Percentiles rank a stretch among this genome's conserved stretches.
Conservation (phyloP, 176 grass and related monocot species). For the Chrysopogon serrulatus region DNA sequence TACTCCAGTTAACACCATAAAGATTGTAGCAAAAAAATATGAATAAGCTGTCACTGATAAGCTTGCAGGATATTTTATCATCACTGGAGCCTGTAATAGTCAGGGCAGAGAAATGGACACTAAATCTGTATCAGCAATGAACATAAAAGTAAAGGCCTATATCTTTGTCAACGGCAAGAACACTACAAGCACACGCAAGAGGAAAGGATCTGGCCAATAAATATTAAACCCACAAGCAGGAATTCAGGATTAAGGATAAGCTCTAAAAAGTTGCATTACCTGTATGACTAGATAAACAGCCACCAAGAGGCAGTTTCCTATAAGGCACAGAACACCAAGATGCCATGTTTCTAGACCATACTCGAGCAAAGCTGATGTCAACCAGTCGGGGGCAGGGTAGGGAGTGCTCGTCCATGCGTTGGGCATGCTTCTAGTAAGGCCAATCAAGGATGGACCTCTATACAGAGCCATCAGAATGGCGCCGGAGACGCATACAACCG, state of each 20-base stretch:
- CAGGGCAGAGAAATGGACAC: not conserved
- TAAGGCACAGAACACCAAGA: slow-evolving; percentile 70
- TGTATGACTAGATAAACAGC: slow-evolving; percentile 88
- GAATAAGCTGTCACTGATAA: slow-evolving; percentile 91
- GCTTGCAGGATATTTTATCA: slow-evolving; percentile 76
- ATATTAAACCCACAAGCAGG: not conserved
- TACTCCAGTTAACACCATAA: slow-evolving; percentile 76
- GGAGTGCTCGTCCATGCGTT: not conserved
- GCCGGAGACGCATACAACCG: slow-evolving; percentile 65
- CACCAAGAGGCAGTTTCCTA: slow-evolving; percentile 82
- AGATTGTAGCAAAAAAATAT: slow-evolving; percentile 66
- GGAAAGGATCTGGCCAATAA: too few relatives aligned
- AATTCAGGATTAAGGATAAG: not conserved
- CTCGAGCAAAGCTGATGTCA: slow-evolving; percentile 21
- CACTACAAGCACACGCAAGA: not conserved
- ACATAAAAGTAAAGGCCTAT: not conserved
- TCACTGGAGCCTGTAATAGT: slow-evolving; percentile 62
- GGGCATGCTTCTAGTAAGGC: not conserved
- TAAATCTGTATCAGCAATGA: not conserved
- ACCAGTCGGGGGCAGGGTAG: slow-evolving; percentile 11
- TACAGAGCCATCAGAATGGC: slow-evolving; percentile 81
- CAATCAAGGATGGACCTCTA: slow-evolving; percentile 65
- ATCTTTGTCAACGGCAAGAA: not conserved
- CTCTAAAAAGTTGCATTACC: slow-evolving; percentile 17
- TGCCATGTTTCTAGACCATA: slow-evolving; percentile 56